Evolutionary conservation across 202 grass and related monocot genomes (phyloP).

Genomic region (Panicum hallii): DNA sequence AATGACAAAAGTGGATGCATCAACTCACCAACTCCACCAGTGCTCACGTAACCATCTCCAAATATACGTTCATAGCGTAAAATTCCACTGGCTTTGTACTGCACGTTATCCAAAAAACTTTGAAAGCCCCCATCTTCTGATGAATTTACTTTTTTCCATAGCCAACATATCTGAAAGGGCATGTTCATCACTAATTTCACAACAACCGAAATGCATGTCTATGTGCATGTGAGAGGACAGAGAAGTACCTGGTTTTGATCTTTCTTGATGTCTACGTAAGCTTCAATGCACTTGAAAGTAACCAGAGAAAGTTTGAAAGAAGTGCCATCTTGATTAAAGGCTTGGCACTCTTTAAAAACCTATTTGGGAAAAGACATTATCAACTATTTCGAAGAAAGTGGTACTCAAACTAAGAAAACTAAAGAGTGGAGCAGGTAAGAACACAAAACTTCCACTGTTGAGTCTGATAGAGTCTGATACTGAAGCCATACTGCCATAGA

Average conservation of each 20-base stretch:
- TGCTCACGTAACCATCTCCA: conserved; percentile 85
- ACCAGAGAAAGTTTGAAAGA: conserved; percentile 78
- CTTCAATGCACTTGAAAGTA: conserved; percentile 87
- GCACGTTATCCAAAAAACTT: conserved; percentile 87
- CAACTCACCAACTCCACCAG: conserved; percentile 69
- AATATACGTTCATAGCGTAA: conserved; percentile 82
- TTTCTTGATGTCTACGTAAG: conserved; percentile 97
- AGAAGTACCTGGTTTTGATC: conserved; percentile 89
- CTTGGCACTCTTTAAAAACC: conserved; percentile 84
- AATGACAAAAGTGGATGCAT: conserved; percentile 7
- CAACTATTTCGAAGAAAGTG: conserved; percentile 11
- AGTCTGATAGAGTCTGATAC: not conserved
- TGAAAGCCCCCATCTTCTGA: conserved; percentile 69
- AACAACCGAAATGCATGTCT: conserved; percentile 25
- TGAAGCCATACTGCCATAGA: not conserved
- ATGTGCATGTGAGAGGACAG: conserved; percentile 18
- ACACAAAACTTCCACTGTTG: not conserved
- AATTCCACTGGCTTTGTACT: conserved; percentile 87
- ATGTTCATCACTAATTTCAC: conserved; percentile 17
- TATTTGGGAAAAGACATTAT: conserved; percentile 48
- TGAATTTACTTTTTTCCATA: conserved; percentile 72
- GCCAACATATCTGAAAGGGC: conserved; percentile 71
- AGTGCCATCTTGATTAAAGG: conserved; percentile 64
- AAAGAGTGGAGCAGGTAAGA: not conserved
- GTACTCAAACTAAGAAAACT: not conserved